phyloP scores from a whole-genome alignment of 495 filamentous ascomycete genomes.

The Aspergillus heteromorphus region DNA sequence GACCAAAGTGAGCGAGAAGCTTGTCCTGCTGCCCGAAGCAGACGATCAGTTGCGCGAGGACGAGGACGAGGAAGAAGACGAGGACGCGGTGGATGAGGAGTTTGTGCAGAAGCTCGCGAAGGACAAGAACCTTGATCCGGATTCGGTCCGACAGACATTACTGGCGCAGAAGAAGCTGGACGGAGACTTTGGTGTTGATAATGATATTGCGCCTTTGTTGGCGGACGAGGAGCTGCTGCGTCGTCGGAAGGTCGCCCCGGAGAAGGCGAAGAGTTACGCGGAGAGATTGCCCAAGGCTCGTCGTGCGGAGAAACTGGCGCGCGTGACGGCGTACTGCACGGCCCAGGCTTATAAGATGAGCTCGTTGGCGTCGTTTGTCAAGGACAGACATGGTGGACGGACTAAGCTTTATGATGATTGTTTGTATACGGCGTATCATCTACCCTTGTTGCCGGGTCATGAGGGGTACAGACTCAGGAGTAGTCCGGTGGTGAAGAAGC shows the following conservation, averaged over 20 bases:
- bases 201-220: constrained; percentile 63
- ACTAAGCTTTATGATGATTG: constrained; percentile 99
- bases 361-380: constrained; percentile 78
- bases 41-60: constrained; percentile 43
- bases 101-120: constrained; percentile 33
- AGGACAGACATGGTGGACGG: constrained; percentile 81
- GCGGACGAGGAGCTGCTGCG: constrained; percentile 72
- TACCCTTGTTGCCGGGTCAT: constrained; percentile 76
- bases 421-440: constrained; percentile 90
- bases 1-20: constrained; percentile 89
- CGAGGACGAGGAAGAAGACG: constrained; percentile 43
- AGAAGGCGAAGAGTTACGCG: constrained; percentile 86
- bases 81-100: constrained; percentile 47
- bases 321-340: constrained; percentile 94
- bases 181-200: constrained; percentile 50
- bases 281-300: constrained; percentile 88
- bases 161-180: constrained; percentile 34
- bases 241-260: constrained; percentile 51
- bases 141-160: constrained; percentile 31
- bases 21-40: constrained; percentile 76
- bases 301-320: constrained; percentile 77
- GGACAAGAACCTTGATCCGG: constrained; percentile 36
- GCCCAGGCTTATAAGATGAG: constrained; percentile 89
- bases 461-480: constrained; percentile 85
- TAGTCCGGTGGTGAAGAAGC: constrained; percentile 84